These are phyloP conservation scores for Chrysoporthe cubensis DNA, from an alignment of 2,329 filamentous ascomycete genomes.

Conservation along the genomic window DNA sequence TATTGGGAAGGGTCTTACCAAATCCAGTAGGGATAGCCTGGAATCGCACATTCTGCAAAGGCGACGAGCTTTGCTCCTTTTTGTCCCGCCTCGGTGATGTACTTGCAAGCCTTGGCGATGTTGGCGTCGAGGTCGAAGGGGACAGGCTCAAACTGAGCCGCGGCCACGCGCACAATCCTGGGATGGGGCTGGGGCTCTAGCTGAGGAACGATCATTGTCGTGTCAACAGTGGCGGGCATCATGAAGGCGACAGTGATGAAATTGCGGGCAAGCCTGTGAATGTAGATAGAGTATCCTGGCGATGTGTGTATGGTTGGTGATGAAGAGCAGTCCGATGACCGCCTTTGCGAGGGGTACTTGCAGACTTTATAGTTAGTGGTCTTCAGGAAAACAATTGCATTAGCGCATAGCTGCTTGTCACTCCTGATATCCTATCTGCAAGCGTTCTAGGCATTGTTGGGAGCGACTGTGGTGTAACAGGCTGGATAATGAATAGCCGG, in stretches of 20 bases:
- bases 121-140: constrained; percentile 62
- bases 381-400: neutral
- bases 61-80: constrained; percentile 58
- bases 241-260: neutral
- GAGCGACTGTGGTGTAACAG: neutral
- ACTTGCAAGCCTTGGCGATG: constrained; percentile 58
- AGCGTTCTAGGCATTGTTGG: neutral
- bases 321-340: neutral
- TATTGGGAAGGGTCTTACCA: constrained; percentile 18
- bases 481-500: neutral
- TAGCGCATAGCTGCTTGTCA: neutral
- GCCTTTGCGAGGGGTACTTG: neutral
- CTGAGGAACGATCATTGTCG: neutral
- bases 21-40: constrained; percentile 55
- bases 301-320: neutral
- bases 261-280: neutral
- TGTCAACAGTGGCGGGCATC: neutral
- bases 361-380: neutral
- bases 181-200: neutral
- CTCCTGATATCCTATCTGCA: neutral
- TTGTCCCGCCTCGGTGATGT: constrained; percentile 59
- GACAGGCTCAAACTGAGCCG: constrained; percentile 61
- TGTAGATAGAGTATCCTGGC: neutral
- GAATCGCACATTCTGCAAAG: constrained; percentile 59
- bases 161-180: constrained; percentile 43